Evolutionary conservation across 441 rosid species (phyloP), one percentile per base, ranked within the genome.

Genomic region (Adansonia gregorii): DNA sequence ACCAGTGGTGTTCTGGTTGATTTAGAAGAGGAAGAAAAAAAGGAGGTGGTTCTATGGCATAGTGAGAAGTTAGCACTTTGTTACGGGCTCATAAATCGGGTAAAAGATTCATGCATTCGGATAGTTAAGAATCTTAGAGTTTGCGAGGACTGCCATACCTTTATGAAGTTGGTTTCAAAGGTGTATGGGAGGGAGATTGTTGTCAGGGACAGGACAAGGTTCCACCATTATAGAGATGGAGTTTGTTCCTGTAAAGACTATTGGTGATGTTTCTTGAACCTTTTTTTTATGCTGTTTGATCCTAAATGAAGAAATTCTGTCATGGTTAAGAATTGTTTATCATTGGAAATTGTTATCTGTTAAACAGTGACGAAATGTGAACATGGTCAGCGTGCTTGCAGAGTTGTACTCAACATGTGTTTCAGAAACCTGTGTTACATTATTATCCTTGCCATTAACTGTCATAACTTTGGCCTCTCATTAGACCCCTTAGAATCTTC

Each of bases 51-150:
- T 78, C 51, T 85, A 20, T 86, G 84, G 86, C 90, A 87, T 71
- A 83, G 92, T 70, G 86, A 85, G 84, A 89, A 85, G 81, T 85
- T 89, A 58, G 87, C 87, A 9, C 83, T 89, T 24, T 85, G 87
- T 74, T 82, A 82, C 27, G 87, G 89, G 41, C 72, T 85, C 67
- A 65, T 87, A 74, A 82, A 41, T 14, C 52, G 61, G 46, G 74
- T 60, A 67, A 72, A 67, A 74, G 83, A 76, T 48, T 73, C 83
- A 11, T 56, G 86, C 67, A 86, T 87, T 68, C 77, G 84, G 49
- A 86, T 87, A 46, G 80, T 85, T 41, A 86, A 87, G 84, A 87
- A 22, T 82, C 84, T 88, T 54, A 79, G 81, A 81, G 82, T 83
- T 65, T 86, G 88, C 48, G 83, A 83, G 63, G 86, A 84, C 75